Evolutionary conservation across 2,329 filamentous ascomycete species (phyloP).

Genomic region (Aspergillus caelatus): DNA sequence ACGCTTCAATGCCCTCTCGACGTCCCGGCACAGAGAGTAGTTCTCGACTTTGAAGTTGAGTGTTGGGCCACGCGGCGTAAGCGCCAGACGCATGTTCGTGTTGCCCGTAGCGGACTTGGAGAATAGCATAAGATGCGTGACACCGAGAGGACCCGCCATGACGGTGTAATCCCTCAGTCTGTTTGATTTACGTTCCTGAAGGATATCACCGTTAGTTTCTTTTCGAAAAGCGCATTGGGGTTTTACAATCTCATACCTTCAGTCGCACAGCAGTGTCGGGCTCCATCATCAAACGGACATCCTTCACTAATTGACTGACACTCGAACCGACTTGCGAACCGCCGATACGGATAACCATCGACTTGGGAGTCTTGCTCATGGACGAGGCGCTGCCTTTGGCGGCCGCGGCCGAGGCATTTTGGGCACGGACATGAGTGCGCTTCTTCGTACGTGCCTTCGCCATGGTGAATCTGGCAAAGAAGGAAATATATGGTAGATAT

Average conservation of each 20-base stretch:
- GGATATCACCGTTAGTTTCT: background rate
- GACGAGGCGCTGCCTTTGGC: slow-evolving; percentile 61
- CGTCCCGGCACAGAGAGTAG: slow-evolving; percentile 91
- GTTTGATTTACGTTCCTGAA: slow-evolving; percentile 78
- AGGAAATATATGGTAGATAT: slow-evolving; percentile 1
- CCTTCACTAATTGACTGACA: slow-evolving; percentile 86
- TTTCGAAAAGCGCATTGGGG: background rate
- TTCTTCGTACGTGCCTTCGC: slow-evolving; percentile 82
- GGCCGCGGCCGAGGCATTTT: slow-evolving; percentile 56
- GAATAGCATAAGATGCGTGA: slow-evolving; percentile 90
- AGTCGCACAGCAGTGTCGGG: slow-evolving; percentile 87
- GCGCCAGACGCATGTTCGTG: slow-evolving; percentile 84
- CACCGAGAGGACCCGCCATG: slow-evolving; percentile 92
- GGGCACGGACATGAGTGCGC: slow-evolving; percentile 77
- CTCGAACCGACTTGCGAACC: slow-evolving; percentile 90
- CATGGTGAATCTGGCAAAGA: slow-evolving; percentile 55
- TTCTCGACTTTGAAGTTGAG: slow-evolving; percentile 92
- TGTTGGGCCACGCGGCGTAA: slow-evolving; percentile 88
- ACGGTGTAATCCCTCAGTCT: slow-evolving; percentile 87
- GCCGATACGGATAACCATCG: slow-evolving; percentile 97
- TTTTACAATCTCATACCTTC: slow-evolving; percentile 54
- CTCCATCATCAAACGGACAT: slow-evolving; percentile 93
- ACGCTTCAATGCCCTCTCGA: slow-evolving; percentile 79
- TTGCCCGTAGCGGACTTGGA: slow-evolving; percentile 88
- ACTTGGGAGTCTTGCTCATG: slow-evolving; percentile 75